Base-by-base conservation (phyloP, 352 stramenopile genomes). In the Phytopythium kandeliae region DNA sequence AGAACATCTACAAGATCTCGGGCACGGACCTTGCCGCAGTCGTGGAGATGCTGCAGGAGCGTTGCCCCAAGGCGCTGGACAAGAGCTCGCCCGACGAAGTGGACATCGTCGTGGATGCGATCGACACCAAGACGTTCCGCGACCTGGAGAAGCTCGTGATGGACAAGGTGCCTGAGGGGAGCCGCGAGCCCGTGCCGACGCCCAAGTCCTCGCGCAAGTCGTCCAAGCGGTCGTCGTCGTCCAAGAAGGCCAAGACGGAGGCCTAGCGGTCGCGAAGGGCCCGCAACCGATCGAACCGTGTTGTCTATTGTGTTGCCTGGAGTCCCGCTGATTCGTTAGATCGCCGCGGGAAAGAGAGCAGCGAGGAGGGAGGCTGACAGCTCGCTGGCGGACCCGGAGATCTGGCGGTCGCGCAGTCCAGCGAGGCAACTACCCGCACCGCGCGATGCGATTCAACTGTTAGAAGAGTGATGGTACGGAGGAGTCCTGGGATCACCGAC, bases 1-100 rank as follows among this genome's bases (percentile, higher is more conserved):
- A 95, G 46, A 89, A 92, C 68, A 90, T 96, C 41, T 96, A 95
- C 78, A 91, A 93, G 64, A 57, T 96, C 22, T 54, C 74, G 21
- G 62, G 54, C 38, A 79, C 90, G 25, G 85, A 96, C 26, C 67
- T 96, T 0, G 69, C 67, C 13, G 63, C 64, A n/a, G 57, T 96
- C 48, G 73, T 96, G 30, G 65, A 90, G 42, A 69, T 92, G 55
- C 69, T 96, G 40, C 73, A 95, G 15, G 80, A 95, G 43, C 79
- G 88, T 35, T 95, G 85, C 28, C 82, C 86, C 9, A 92, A 92
- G 57, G 73, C 79, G 41, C 60, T 96, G 30, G 80, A 94, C 54
- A 92, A 90, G 78, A 90, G 73, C 42, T 89, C 85, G 13, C 74
- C 83, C 8, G 87, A 96, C 51, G 84, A 95, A 53, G 50, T 96